Evolutionary conservation across 2,329 filamentous ascomycete species (phyloP), one percentile per base, ranked within the genome.

Genomic region (Elsinoe ampelina): DNA sequence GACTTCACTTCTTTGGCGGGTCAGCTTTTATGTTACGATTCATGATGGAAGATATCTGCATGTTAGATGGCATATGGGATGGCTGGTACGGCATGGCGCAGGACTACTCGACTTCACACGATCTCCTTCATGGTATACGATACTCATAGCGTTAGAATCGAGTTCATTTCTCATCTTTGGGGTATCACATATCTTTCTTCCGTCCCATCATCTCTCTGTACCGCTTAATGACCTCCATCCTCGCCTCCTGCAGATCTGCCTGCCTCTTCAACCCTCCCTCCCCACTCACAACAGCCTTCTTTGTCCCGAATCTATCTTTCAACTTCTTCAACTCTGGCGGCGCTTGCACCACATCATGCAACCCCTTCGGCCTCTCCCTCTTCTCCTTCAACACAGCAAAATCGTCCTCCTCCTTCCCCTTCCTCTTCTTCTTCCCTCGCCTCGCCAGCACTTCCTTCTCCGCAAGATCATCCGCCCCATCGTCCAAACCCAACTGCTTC

Each of bases 351-450:
- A 91, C 77, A 68, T 81, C 77, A 60, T 77, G 71, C 50, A 79
- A 55, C 0, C 75, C 75, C 26, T 68, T 70, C 3, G 67, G 64
- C 62, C 82, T 80, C 22, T 81, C 83, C 57, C 83, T 76, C 72
- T 83, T 83, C 67, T 78, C 78, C 67, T 85, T 85, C 62, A 95
- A 70, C 60, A 82, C 82, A 42, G 80, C 83, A 89, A 89, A 95
- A 0, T 89, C 87, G 69, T 92, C 88, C 43, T 83, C 77, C 41
- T 77, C 76, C 47, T 67, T 72, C 58, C 42, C 32, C 26, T 30
- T 26, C 42, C 41, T 13, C 54, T 56, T 56, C 54, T 56, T 58
- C 60, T 78, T 79, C 59, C 72, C 73, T 59, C 75, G 75, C 55
- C 77, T 69, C 65, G 80, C 75, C 56, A 80, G 77, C 45, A 85